phyloP scores from a whole-genome alignment of 108 stramenopile genomes.

The Discostella pseudostelligera region DNA sequence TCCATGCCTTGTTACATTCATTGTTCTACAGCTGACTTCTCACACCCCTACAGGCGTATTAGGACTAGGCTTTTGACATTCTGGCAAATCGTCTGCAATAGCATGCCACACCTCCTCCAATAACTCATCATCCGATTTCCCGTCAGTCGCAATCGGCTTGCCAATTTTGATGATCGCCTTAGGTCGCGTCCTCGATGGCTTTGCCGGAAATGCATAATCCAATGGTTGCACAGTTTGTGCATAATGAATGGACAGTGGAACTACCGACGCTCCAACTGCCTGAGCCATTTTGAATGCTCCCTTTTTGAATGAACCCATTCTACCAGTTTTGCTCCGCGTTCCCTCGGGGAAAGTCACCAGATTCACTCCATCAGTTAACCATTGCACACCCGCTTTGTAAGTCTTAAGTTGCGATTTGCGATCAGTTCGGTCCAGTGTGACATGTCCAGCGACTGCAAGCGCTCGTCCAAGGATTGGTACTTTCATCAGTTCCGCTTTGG shows the following conservation, averaged over 20 bases:
- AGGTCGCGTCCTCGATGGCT: constrained; percentile 24
- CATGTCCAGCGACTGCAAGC: constrained; percentile 47
- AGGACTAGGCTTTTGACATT: constrained; percentile 41
- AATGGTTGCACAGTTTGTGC: constrained; percentile 47
- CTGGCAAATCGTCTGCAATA: constrained; percentile 45
- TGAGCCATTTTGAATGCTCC: constrained; percentile 68
- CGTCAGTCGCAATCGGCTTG: constrained; percentile 47
- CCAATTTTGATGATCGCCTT: constrained; percentile 40
- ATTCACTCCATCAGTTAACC: constrained; percentile 47
- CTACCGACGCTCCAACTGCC: constrained; percentile 37
- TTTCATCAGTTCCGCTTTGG: constrained; percentile 54
- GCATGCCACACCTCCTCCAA: constrained; percentile 52
- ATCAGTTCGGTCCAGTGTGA: constrained; percentile 48
- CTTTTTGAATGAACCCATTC: constrained; percentile 58
- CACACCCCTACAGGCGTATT: constrained; percentile 46
- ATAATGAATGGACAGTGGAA: constrained; percentile 45
- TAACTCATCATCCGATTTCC: constrained; percentile 45
- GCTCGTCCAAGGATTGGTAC: constrained; percentile 57
- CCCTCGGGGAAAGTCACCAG: constrained; percentile 60
- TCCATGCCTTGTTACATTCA: too few relatives aligned
- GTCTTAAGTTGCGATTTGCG: constrained; percentile 46
- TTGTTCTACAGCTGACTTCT: too few relatives aligned
- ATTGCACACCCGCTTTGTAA: constrained; percentile 50
- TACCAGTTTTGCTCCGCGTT: constrained; percentile 49
- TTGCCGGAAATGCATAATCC: constrained; percentile 50